Evolutionary conservation across 257 asterid genomes (phyloP), one percentile per base, ranked within the genome.

Genomic region (Eucommia ulmoides): DNA sequence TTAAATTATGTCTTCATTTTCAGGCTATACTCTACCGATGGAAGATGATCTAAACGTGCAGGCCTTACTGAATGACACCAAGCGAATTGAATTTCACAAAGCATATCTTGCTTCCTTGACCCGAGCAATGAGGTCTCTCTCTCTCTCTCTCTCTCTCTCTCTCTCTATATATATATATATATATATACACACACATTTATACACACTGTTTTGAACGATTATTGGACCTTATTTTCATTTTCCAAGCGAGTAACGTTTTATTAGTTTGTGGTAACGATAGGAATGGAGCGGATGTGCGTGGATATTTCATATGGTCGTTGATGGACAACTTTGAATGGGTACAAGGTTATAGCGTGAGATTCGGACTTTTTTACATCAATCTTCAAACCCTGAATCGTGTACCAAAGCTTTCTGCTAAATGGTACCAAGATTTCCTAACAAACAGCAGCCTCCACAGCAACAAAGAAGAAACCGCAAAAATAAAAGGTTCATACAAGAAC

Each of bases 241-340:
- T 8, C 2, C 12, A 4, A 17, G n/a, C 12, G n/a, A 58, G 14
- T 46, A 3, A 7, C n/a, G 18, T 7, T 20, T 19, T 17, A 11
- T 14, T 41, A 1, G 18, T 15, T 35, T 33, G 2, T 45, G 41
- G 2, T 20, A 3, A 50, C 52, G 56, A 42, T 61, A 82, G 83
- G 61, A 60, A 75, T 0, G 93, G 85, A 7, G 86, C 81, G 2
- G 82, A 86, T 45, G 87, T 82, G 20, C 73, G 87, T 1, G 89
- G 93, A 44, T 84, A 84, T 55, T 69, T 84, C 45, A 52, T 79
- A 52, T 84, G 95, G 95, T 72, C 78, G 38, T 73, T 79, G 78
- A 66, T 81, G 83, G 93, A 85, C 51, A 61, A 71, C 51, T 84
- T 81, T 8, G 95, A 84, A 50, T 84, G 95, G 93, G 5, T 50